Percentiles rank a stretch among this genome's conserved stretches.
These are phyloP conservation scores for Oryza officinalis DNA, from an alignment of 176 grass and related monocot species.

Conservation along the genomic window DNA sequence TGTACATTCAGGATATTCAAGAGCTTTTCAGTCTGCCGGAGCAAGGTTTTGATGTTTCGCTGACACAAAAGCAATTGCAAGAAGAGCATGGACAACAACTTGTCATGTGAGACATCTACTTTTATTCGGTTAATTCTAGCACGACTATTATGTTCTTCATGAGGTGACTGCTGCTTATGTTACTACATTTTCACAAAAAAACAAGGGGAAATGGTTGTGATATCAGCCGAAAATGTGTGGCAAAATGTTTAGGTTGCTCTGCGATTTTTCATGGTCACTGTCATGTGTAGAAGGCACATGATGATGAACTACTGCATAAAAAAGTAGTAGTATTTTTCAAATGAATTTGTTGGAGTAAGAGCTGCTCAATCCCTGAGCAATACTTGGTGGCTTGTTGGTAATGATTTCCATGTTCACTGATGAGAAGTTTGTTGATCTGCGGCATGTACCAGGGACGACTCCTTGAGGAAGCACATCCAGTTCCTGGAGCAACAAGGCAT, in stretches of 20 bases:
- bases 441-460: constrained; percentile 61
- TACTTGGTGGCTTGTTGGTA: neutral
- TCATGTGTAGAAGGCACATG: neutral
- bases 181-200: constrained; percentile 9
- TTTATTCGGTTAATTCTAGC: constrained; percentile 3
- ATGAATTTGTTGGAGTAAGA: neutral
- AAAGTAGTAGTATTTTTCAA: constrained; percentile 14
- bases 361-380: constrained; percentile 8
- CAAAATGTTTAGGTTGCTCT: neutral
- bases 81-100: constrained; percentile 82
- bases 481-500: constrained; percentile 82
- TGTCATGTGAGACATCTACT: constrained; percentile 49
- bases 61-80: constrained; percentile 74
- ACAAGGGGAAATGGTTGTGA: neutral
- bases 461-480: constrained; percentile 62
- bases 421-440: constrained; percentile 29
- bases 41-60: constrained; percentile 93
- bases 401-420: constrained; percentile 19
- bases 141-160: neutral
- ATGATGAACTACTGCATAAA: neutral
- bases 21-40: constrained; percentile 82
- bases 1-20: constrained; percentile 62
- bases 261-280: neutral
- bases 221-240: neutral
- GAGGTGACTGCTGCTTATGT: neutral